Base-by-base conservation (phyloP, 352 stramenopile genomes). In the Phytopythium vexans region DNA sequence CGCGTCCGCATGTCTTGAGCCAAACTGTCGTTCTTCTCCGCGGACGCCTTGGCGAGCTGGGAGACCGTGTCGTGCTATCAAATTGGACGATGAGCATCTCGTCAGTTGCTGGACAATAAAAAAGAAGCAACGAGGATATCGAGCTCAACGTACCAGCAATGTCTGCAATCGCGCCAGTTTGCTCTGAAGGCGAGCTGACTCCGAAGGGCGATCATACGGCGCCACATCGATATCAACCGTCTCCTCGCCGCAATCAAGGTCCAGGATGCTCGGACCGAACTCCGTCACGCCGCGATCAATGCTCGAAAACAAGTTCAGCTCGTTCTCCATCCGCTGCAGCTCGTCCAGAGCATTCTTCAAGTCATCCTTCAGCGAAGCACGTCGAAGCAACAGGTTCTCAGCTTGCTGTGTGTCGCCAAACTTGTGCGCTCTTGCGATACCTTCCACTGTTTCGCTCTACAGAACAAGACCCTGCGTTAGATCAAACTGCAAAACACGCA, bases 311-410 rank as follows among this genome's bases (percentile, higher is more conserved):
- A 84, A 47, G 33, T 74, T 70, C 16, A 86, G 63, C 34, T 92
- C 78, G 46, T 71, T 64, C 55, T 89, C 77, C 65, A 89, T 86
- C 35, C 77, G 66, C 15, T 75, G 71, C 57, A 92, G 77, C n/a
- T 92, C 82, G 36, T 92, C 78, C 9, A 88, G 54, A 10, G 82
- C 74, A 27, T 70, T 68, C 47, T 75, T 77, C 57, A 92, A 39
- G 41, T 92, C 82, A 51, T 92, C 77, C 57, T 89, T 89, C 3
- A 89, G 53, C 33, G 60, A 64, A 8, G 78, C 70, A 52, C 78
- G 74, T 41, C 76, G 72, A 43, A 86, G 72, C 21, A 77, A 86
- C n/a, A 92, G 45, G 21, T 80, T 82, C 41, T 88, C 73, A 14
- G 77, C 68, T 42, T 74, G 69, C n/a, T 78, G 66, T 31, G 71